A percentile compares a stretch with the other conserved stretches of the same genome.
phyloP scores from a whole-genome alignment of 352 stramenopile species.

The Phytopythium mirpurense region DNA sequence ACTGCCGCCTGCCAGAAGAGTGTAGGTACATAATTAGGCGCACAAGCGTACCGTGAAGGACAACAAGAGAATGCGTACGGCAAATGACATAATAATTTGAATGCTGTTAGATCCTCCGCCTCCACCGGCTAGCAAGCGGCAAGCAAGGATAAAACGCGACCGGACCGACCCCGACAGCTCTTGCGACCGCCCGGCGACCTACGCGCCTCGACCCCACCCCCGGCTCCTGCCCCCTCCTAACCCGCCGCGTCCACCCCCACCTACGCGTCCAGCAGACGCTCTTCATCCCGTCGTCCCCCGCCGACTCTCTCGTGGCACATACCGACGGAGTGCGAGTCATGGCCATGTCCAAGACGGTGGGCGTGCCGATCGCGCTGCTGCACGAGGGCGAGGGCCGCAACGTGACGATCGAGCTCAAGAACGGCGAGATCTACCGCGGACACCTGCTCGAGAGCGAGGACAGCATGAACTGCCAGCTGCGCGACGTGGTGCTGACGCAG shows the following conservation, averaged over 20 bases:
- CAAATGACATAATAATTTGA: too few relatives aligned
- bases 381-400: slow-evolving; percentile 83
- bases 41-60: too few relatives aligned
- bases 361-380: slow-evolving; percentile 81
- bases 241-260: background rate
- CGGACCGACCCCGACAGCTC: background rate
- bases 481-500: slow-evolving; percentile 85
- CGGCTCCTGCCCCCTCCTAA: background rate
- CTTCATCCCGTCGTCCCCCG: background rate
- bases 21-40: too few relatives aligned
- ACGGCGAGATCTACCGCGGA: slow-evolving; percentile 85
- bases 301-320: too few relatives aligned
- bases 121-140: too few relatives aligned
- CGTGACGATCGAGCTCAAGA: slow-evolving; percentile 87
- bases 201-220: background rate
- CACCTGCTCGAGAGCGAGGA: slow-evolving; percentile 83
- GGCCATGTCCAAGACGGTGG: slow-evolving; percentile 66
- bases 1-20: too few relatives aligned
- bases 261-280: background rate
- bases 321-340: too few relatives aligned
- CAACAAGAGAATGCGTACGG: too few relatives aligned
- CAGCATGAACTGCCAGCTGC: slow-evolving; percentile 98
- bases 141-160: slow-evolving; percentile 1
- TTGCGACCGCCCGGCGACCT: background rate
- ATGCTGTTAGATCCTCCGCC: too few relatives aligned